These are phyloP conservation scores for Postia placenta DNA, from an alignment of 768 basidiomycete genomes.

Conservation along the genomic window DNA sequence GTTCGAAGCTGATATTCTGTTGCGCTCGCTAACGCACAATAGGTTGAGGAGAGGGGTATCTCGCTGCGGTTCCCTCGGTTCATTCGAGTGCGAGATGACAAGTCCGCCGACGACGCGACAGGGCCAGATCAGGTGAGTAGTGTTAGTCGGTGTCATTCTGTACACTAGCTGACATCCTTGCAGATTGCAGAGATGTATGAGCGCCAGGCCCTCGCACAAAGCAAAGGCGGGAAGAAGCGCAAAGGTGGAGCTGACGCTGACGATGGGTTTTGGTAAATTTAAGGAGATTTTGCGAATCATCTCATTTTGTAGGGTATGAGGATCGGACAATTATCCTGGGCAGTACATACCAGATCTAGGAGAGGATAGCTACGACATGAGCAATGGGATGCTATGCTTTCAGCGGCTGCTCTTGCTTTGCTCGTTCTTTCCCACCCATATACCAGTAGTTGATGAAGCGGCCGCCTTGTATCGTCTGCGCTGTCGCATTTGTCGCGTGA, in stretches of 20 bases:
- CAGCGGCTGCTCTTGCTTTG: conserved; percentile 28
- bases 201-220: conserved; percentile 77
- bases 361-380: not conserved
- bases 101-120: conserved; percentile 87
- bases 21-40: conserved; percentile 4
- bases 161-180: conserved; percentile 5
- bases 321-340: not conserved
- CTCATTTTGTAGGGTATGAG: not conserved
- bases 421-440: conserved; percentile 78
- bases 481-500: conserved; percentile 85
- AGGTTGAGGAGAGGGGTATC: conserved; percentile 88
- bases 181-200: conserved; percentile 95
- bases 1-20: conserved; percentile 20
- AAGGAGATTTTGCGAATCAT: not conserved
- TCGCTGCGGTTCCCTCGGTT: conserved; percentile 96
- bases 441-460: conserved; percentile 92
- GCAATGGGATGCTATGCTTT: conserved; percentile 14
- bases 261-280: conserved; percentile 69
- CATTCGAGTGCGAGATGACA: conserved; percentile 89
- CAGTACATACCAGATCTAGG: not conserved
- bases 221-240: conserved; percentile 63
- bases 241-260: conserved; percentile 56
- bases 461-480: conserved; percentile 76
- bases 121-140: conserved; percentile 78
- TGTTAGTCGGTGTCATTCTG: not conserved